Evolutionary conservation across 1,284 basidiomycete species (phyloP), one percentile per base, ranked within the genome.

Genomic region (Papiliotrema nemorosa): DNA sequence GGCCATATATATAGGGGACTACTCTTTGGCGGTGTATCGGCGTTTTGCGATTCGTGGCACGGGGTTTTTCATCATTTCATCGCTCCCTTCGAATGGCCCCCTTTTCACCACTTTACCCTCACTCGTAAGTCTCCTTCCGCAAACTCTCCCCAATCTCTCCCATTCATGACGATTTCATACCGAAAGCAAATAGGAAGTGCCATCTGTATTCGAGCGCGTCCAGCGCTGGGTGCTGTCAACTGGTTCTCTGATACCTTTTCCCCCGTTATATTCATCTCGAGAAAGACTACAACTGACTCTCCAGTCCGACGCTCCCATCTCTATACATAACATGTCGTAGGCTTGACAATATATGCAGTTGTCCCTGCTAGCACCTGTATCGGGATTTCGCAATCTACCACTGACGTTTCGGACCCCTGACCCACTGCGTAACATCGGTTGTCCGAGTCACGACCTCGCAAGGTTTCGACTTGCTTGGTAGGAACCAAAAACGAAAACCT

Each of bases 341-440:
- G 69, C 26, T 65, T 52, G 7, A 72, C 69, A n/a, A 70, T 57
- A 44, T 89, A 92, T 45, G 86, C 87, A 7, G 90, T 92, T 72
- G 90, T 91, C 24, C 88, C 88, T 14, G 90, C 85, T 79, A 87
- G 88, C 3, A 93, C 86, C 60, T 76, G 82, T 50, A 96, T 82
- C n/a, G 89, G 89, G 43, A 96, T 85, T 70, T 89, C 86, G 63
- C 90, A 93, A 68, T 93, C 90, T 18, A 96, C 88, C 53, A 84
- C 87, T 78, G 93, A 88, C 22, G 85, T 78, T 63, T 74, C 77
- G 18, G 85, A 78, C 51, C 83, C 84, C 42, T 52, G 49, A 59
- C 60, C 66, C 22, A 42, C 61, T 16, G 24, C 51, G 16, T 29
- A 24, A 6, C 44, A 29, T 26, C 35, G n/a, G 36, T 46, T 36